A percentile compares a stretch with the other conserved stretches of the same genome.
Conservation (phyloP, 371 early-diverging fungal genomes). For the Fennellomyces sp. region DNA sequence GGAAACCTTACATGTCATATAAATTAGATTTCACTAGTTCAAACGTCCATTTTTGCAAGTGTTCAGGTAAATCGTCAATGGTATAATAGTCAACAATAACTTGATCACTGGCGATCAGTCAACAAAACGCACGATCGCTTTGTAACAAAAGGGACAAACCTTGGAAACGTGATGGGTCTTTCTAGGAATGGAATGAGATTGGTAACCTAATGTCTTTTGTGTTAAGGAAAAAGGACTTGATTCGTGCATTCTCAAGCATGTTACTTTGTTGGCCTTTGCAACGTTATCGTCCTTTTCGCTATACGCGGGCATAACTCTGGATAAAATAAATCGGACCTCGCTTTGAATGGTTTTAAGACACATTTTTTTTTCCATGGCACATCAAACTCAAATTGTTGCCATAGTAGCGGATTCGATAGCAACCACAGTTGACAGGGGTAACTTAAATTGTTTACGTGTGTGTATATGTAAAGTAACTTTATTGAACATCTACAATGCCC, state of each 20-base stretch:
- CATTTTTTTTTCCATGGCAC: no score
- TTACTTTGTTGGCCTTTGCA: slow-evolving; percentile 17
- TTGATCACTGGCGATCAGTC: slow-evolving; percentile 15
- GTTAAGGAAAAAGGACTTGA: no score
- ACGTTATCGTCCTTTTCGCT: slow-evolving; percentile 10
- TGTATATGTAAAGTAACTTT: background rate
- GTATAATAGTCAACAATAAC: slow-evolving; percentile 46
- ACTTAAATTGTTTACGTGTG: background rate
- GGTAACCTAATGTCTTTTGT: slow-evolving; percentile 13
- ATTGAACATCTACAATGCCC: slow-evolving; percentile 23
- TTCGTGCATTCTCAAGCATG: no score
- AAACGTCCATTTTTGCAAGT: slow-evolving; percentile 46
- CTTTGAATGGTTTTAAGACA: no score
- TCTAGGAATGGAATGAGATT: slow-evolving; percentile 32
- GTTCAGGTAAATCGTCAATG: slow-evolving; percentile 40
- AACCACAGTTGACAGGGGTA: no score
- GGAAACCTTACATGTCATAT: slow-evolving; percentile 47
- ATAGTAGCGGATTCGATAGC: no score
- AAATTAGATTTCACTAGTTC: slow-evolving; percentile 59
- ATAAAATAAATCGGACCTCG: background rate
- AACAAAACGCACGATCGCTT: background rate
- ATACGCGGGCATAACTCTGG: background rate
- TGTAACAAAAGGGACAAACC: slow-evolving; percentile 1
- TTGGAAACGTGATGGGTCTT: slow-evolving; percentile 28
- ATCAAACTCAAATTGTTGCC: no score